phyloP scores from a whole-genome alignment of 352 stramenopile species.

The Phytophthora ramorum region DNA sequence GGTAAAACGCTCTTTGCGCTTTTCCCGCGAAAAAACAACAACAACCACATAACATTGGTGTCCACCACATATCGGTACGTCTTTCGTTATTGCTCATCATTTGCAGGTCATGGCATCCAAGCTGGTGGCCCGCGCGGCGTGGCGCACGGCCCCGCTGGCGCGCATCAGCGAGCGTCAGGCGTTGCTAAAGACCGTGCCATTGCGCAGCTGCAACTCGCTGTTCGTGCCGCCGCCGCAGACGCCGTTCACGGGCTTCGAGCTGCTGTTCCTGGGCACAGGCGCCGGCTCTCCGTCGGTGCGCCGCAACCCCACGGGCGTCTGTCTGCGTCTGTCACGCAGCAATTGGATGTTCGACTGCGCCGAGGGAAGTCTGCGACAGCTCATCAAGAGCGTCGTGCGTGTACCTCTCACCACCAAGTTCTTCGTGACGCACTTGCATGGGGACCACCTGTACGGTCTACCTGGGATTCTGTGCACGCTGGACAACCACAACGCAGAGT shows the following conservation, averaged over 20 bases:
- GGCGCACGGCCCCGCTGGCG: slow-evolving; percentile 23
- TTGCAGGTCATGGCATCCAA: slow-evolving; percentile 21
- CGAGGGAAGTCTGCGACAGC: slow-evolving; percentile 79
- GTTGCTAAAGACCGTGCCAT: slow-evolving; percentile 52
- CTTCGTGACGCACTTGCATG: slow-evolving; percentile 88
- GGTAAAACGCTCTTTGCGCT: slow-evolving; percentile 3
- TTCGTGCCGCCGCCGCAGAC: slow-evolving; percentile 41
- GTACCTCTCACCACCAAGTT: slow-evolving; percentile 84
- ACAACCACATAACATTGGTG: background rate
- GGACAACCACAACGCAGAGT: slow-evolving; percentile 77
- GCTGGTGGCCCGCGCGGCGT: slow-evolving; percentile 18
- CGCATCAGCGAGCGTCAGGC: slow-evolving; percentile 52
- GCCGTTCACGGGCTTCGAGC: slow-evolving; percentile 86
- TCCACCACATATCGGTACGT: background rate
- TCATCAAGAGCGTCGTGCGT: slow-evolving; percentile 81
- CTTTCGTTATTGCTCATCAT: background rate
- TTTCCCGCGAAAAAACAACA: slow-evolving; percentile 57
- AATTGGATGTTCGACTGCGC: slow-evolving; percentile 93
- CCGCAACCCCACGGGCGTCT: slow-evolving; percentile 68
- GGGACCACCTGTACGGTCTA: slow-evolving; percentile 87
- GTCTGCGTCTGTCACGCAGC: slow-evolving; percentile 63
- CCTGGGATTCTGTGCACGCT: slow-evolving; percentile 85
- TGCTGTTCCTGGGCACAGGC: slow-evolving; percentile 85
- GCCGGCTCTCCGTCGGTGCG: slow-evolving; percentile 76
- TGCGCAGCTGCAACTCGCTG: slow-evolving; percentile 68